Percentiles rank a stretch among this genome's conserved stretches.
Conservation (phyloP, 2,329 filamentous ascomycete species). For the Stagonosporopsis cucurbitacearum region DNA sequence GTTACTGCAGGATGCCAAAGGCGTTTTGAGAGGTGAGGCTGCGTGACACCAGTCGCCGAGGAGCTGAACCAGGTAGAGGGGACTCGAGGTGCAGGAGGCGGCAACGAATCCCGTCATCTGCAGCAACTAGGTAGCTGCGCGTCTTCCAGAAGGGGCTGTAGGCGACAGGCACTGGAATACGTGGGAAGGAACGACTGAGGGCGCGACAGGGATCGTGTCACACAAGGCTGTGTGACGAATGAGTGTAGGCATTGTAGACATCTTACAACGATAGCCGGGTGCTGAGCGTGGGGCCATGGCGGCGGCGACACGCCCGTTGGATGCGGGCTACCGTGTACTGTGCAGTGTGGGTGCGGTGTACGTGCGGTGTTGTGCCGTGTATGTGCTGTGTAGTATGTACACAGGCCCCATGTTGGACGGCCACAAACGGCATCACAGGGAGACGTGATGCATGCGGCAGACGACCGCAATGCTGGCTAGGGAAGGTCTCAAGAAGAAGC, state of each 20-base stretch:
- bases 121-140: slow-evolving; percentile 34
- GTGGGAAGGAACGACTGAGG: slow-evolving; percentile 12
- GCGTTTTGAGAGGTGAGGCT: slow-evolving; percentile 41
- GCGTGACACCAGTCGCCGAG: slow-evolving; percentile 29
- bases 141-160: slow-evolving; percentile 27
- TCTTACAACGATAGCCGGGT: slow-evolving; percentile 12
- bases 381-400: too few species aligned
- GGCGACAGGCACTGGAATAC: slow-evolving; percentile 16
- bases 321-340: slow-evolving; percentile 1
- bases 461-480: slow-evolving; percentile 23
- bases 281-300: slow-evolving; percentile 11
- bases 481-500: slow-evolving; percentile 24
- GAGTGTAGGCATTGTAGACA: slow-evolving; percentile 1
- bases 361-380: too few species aligned
- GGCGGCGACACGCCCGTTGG: slow-evolving; percentile 11
- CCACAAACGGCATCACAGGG: slow-evolving; percentile 13
- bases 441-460: slow-evolving; percentile 14
- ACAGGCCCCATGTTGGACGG: too few species aligned
- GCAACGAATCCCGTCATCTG: slow-evolving; percentile 29
- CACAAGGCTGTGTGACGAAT: slow-evolving; percentile 12
- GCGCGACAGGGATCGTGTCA: slow-evolving; percentile 16
- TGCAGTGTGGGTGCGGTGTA: too few species aligned
- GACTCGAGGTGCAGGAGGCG: slow-evolving; percentile 27
- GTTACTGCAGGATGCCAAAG: slow-evolving; percentile 27
- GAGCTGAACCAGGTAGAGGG: slow-evolving; percentile 40